phyloP scores from a whole-genome alignment of 257 asterid species.

The Coffea eugenioides region DNA sequence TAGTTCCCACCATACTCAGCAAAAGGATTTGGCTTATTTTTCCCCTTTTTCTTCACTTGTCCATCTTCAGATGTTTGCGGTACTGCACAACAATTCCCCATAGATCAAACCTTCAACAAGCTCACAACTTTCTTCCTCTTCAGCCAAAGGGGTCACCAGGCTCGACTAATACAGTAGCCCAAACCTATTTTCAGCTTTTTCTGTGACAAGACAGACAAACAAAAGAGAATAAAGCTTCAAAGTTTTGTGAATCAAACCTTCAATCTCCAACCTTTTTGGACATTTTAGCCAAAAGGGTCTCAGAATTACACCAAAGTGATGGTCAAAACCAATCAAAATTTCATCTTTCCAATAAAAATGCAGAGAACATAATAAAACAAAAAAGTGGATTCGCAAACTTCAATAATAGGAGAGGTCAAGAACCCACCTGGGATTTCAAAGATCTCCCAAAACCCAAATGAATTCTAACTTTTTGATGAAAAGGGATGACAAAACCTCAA shows the following conservation, averaged over 20 bases:
- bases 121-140: constrained; percentile 10
- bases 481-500: constrained; percentile 16
- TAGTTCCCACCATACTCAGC: constrained; percentile 28
- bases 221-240: constrained; percentile 10
- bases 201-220: neutral
- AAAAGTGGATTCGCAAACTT: neutral
- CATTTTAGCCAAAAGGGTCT: neutral
- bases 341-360: constrained; percentile 20
- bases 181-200: constrained; percentile 7
- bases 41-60: constrained; percentile 23
- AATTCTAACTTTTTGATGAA: constrained; percentile 6
- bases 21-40: constrained; percentile 38
- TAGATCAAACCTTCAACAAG: constrained; percentile 11
- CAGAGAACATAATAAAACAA: constrained; percentile 10
- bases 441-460: constrained; percentile 25
- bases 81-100: constrained; percentile 42
- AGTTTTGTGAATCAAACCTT: constrained; percentile 6
- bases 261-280: neutral
- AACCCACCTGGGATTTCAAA: constrained; percentile 19
- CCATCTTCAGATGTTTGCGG: constrained; percentile 27
- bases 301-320: constrained; percentile 16
- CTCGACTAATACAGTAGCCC: constrained; percentile 9
- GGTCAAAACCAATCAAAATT: constrained; percentile 32
- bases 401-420: neutral
- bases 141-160: constrained; percentile 13